Evolutionary conservation across 345 rosid species (phyloP).

Genomic region (Sonneratia caseolaris): DNA sequence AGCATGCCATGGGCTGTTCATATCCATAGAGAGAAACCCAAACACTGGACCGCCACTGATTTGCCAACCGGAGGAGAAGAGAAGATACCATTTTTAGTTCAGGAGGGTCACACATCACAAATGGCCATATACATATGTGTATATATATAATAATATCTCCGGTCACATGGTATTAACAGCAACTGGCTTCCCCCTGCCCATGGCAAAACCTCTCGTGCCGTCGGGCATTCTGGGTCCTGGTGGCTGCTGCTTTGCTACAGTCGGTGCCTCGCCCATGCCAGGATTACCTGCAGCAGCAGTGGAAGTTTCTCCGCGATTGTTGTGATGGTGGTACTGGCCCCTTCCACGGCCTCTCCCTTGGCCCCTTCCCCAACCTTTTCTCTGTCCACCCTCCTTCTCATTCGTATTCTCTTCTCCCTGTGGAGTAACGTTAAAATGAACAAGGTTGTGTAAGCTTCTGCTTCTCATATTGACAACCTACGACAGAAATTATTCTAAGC

Average conservation of each 20-base stretch:
- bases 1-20: too few relatives aligned
- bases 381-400: conserved; percentile 61
- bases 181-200: conserved; percentile 91
- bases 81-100: too few relatives aligned
- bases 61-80: too few relatives aligned
- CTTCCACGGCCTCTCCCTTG: conserved; percentile 82
- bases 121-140: too few relatives aligned
- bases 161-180: conserved; percentile 23
- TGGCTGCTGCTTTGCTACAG: conserved; percentile 63
- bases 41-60: too few relatives aligned
- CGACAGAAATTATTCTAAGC: not conserved
- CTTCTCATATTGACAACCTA: not conserved
- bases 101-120: too few relatives aligned
- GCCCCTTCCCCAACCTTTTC: conserved; percentile 62
- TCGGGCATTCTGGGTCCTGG: conserved; percentile 99
- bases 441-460: not conserved
- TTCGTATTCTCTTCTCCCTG: conserved; percentile 69
- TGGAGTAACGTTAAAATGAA: conserved; percentile 1
- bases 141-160: too few relatives aligned
- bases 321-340: conserved; percentile 38
- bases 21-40: too few relatives aligned
- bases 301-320: conserved; percentile 46
- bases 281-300: conserved; percentile 29
- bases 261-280: conserved; percentile 37
- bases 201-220: conserved; percentile 90